Percentiles rank a stretch among this genome's conserved stretches.
Evolutionary conservation across 805 yeast genomes (phyloP).

Genomic region (Zygosaccharomyces kombuchaensis): DNA sequence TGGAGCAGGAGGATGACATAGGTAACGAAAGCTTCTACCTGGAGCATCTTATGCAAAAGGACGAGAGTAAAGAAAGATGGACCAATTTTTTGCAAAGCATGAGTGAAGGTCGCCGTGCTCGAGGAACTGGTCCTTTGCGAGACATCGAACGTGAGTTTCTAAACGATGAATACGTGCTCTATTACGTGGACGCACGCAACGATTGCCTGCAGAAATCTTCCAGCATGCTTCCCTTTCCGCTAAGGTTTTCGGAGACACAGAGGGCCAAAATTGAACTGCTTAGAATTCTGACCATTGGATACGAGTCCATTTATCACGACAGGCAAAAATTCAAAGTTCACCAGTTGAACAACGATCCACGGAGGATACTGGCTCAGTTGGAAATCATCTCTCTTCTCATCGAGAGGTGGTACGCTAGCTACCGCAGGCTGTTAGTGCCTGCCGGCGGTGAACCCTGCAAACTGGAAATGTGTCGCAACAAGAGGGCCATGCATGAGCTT

Average conservation of each 20-base stretch:
- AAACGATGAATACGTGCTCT: slow-evolving; percentile 33
- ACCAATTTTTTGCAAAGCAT: slow-evolving; percentile 15
- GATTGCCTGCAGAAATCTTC: slow-evolving; percentile 7
- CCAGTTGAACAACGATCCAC: slow-evolving; percentile 45
- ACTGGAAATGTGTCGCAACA: slow-evolving; percentile 24
- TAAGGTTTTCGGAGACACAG: slow-evolving; percentile 58
- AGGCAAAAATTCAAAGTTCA: slow-evolving; percentile 43
- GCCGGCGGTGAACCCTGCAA: slow-evolving; percentile 34
- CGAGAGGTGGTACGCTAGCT: slow-evolving; percentile 71
- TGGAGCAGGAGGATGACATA: slow-evolving; percentile 35
- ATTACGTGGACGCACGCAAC: slow-evolving; percentile 16
- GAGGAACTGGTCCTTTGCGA: slow-evolving; percentile 12
- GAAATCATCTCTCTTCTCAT: slow-evolving; percentile 71
- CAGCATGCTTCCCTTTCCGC: slow-evolving; percentile 20
- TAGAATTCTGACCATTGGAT: slow-evolving; percentile 75
- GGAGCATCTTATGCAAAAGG: slow-evolving; percentile 27
- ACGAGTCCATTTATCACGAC: slow-evolving; percentile 73
- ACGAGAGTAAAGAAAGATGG: slow-evolving; percentile 27
- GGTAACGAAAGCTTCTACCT: slow-evolving; percentile 34
- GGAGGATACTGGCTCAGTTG: slow-evolving; percentile 66
- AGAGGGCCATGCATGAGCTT: slow-evolving; percentile 34
- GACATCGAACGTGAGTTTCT: slow-evolving; percentile 32
- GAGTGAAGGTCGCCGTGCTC: slow-evolving; percentile 7
- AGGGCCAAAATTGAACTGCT: slow-evolving; percentile 75
- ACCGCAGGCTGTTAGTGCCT: slow-evolving; percentile 48